Evolutionary conservation across 768 basidiomycete genomes (phyloP).

Genomic region (Phallus indusiatus): DNA sequence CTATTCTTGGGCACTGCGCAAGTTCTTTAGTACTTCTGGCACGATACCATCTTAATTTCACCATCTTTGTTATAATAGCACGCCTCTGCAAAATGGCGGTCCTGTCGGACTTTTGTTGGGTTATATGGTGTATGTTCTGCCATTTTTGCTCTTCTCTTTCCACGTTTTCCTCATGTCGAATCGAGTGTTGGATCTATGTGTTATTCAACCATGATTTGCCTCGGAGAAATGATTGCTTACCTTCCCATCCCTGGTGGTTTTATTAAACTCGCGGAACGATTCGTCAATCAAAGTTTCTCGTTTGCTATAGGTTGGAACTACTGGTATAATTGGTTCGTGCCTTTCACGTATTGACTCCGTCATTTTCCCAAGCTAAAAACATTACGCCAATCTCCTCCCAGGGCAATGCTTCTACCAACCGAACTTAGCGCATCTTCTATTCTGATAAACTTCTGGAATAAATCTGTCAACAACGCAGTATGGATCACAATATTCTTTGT

Average conservation of each 20-base stretch:
- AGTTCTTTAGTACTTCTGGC: constrained; percentile 8
- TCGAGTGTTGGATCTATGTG: constrained; percentile 51
- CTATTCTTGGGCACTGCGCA: constrained; percentile 46
- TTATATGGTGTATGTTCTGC: constrained; percentile 29
- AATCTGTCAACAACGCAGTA: constrained; percentile 21
- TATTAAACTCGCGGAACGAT: constrained; percentile 73
- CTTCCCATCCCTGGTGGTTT: constrained; percentile 75
- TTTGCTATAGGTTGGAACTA: constrained; percentile 41
- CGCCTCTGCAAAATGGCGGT: constrained; percentile 43
- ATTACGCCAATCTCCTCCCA: constrained; percentile 13
- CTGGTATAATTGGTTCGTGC: constrained; percentile 19
- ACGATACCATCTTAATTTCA: constrained; percentile 14
- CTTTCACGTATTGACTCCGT: not conserved
- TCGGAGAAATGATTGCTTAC: constrained; percentile 66
- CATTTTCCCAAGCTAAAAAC: not conserved
- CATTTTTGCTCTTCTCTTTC: constrained; percentile 10
- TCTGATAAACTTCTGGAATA: constrained; percentile 65
- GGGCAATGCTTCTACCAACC: constrained; percentile 54
- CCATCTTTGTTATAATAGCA: constrained; percentile 42
- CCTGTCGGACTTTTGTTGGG: constrained; percentile 71
- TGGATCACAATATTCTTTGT: constrained; percentile 20
- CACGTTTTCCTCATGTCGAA: constrained; percentile 12
- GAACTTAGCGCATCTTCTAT: constrained; percentile 68
- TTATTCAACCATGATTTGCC: constrained; percentile 54
- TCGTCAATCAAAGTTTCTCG: constrained; percentile 71